Evolutionary conservation across 345 rosid genomes (phyloP), one percentile per base, ranked within the genome.

Genomic region (Salix arbutifolia): DNA sequence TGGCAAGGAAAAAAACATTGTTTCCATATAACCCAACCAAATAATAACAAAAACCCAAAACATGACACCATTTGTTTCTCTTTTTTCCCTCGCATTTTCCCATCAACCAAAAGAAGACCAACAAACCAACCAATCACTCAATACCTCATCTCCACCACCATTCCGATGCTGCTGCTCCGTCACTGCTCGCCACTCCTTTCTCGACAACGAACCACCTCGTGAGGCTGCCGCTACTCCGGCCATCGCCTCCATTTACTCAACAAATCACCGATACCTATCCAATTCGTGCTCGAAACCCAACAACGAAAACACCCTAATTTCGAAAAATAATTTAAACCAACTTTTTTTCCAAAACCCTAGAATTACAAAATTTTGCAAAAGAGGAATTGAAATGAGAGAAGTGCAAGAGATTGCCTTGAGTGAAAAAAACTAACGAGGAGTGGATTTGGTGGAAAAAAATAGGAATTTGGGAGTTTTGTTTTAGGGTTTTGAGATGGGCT

Each of bases 121-220:
- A 26, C 38, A 42, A 7, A 42, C 28, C 50, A 23, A 4, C 1
- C 26, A n/a, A 61, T 19, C 64, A 28, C 23, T 26, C 17, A 25
- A 50, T 58, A 80, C 40, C 71, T 85, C 86, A 80, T 88, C 95
- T 79, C 90, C 94, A 60, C 87, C 85, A 5, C 77, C 77, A 79
- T 84, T 90, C 61, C 90, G 89, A 66, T 90, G 96, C 61, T 86
- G 88, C 69, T 66, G 52, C 71, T 96, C 99, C 21, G 98, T 85
- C 73, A 90, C 90, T 38, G 97, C 98, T 50, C 97, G 98, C 98
- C 99, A 92, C 83, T 94, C 97, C 85, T 94, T 94, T 82, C 97
- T 78, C 16, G 89, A 64, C 80, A 90, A 74, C 64, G 98, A 84
- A 82, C 91, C 86, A 71, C 90, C 90, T 78, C 92, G 91, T 38